Evolutionary conservation across 176 grass and related monocot genomes (phyloP).

Genomic region (Metroxylon sagu): DNA sequence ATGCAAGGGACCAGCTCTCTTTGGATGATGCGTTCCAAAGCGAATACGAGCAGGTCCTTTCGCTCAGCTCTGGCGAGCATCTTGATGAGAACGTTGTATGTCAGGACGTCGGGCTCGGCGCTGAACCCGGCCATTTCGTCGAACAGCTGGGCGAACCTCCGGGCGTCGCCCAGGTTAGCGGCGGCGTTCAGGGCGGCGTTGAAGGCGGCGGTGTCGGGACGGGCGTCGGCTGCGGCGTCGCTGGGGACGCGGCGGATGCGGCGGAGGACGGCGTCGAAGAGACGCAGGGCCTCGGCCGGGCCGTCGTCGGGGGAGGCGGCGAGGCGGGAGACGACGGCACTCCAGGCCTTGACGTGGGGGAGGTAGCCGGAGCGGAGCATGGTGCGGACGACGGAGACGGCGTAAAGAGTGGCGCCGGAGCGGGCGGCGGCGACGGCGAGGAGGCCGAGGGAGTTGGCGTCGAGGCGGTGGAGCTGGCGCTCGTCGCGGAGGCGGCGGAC

Average conservation of each 20-base stretch:
- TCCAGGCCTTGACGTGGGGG: slow-evolving; percentile 83
- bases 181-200: slow-evolving; percentile 71
- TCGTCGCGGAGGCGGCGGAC: slow-evolving; percentile 38
- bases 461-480: slow-evolving; percentile 43
- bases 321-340: slow-evolving; percentile 54
- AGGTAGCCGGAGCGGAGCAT: slow-evolving; percentile 54
- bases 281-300: slow-evolving; percentile 36
- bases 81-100: slow-evolving; percentile 80
- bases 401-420: slow-evolving; percentile 29
- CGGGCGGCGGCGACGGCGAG: slow-evolving; percentile 50
- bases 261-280: slow-evolving; percentile 56
- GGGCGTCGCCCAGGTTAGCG: slow-evolving; percentile 55
- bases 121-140: slow-evolving; percentile 42
- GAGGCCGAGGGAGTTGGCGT: slow-evolving; percentile 73
- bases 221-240: not conserved
- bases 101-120: slow-evolving; percentile 41
- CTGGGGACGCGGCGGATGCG: slow-evolving; percentile 28
- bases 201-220: slow-evolving; percentile 74
- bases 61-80: slow-evolving; percentile 63
- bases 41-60: slow-evolving; percentile 47
- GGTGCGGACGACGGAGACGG: slow-evolving; percentile 45
- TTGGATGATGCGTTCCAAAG: slow-evolving; percentile 33
- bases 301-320: slow-evolving; percentile 16
- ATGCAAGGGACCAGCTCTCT: slow-evolving; percentile 38
- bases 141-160: slow-evolving; percentile 55